Base-by-base conservation (phyloP, 2,329 filamentous ascomycete species). In the Pleoardoris graminearum region DNA sequence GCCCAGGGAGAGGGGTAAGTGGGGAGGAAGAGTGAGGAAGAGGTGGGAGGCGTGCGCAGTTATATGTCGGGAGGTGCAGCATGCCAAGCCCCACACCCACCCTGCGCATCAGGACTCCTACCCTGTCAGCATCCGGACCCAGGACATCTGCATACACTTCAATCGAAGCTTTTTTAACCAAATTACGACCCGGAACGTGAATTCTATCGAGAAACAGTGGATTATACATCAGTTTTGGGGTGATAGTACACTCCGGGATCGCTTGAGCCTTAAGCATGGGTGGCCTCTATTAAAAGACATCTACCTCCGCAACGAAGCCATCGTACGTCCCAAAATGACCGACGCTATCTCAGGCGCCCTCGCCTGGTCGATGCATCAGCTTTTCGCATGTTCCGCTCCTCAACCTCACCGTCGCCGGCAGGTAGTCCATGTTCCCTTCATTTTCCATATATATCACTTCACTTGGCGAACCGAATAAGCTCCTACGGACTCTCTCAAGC, bases 1-100 rank as follows among this genome's bases (percentile, higher is more conserved):
- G 57, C 14, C 11, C 50, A 27, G 38, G 30, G 50, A 47, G n/a
- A 38, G 32, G 30, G n/a, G 33, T 50, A 49, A 55, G 47, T 57
- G 57, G 57, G 39, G 51, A 44, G 57, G 48, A 62, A 48, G 53
- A 64, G 51, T 10, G 61, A 61, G 48, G 55, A 54, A 43, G 30
- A 35, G 45, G 37, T 38, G 54, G 55, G 59, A 39, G 59, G 55
- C 48, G 50, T 42, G 27, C 44, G 55, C 49, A 41, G 52, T 52
- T 59, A 44, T 60, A 63, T 51, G 54, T 50, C 36, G 44, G 43
- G 44, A 29, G 42, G 23, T 30, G 27, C 27, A 50, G 46, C 47
- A 27, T 47, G 60, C 60, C 59, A 64, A 62, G 61, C 36, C n/a
- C 54, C 36, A 51, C 44, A 46, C 48, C 45, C 51, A 51, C 53